phyloP scores from a whole-genome alignment of 495 filamentous ascomycete species.

The Cercophora newfieldiana region DNA sequence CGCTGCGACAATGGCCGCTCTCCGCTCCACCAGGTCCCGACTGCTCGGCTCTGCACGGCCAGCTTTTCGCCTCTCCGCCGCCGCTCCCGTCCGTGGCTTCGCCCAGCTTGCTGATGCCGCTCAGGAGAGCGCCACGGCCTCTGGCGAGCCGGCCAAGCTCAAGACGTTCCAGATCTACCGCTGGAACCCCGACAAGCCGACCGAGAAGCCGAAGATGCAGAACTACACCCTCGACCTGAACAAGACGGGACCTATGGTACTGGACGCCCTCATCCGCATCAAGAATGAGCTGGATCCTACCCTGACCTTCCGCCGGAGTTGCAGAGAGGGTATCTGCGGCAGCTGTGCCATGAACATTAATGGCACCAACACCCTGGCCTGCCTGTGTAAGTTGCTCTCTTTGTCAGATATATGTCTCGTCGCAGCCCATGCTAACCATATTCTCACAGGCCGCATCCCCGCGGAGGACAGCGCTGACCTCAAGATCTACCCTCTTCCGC shows the following conservation, averaged over 20 bases:
- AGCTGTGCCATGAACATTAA: conserved; percentile 99
- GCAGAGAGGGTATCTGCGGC: conserved; percentile 96
- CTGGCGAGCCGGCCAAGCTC: conserved; percentile 57
- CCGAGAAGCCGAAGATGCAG: conserved; percentile 93
- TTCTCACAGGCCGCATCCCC: conserved; percentile 80
- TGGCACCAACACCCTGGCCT: conserved; percentile 93
- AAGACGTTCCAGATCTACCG: conserved; percentile 99
- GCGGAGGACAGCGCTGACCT: conserved; percentile 74
- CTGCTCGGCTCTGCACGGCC: conserved; percentile 56
- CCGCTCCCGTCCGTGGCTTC: conserved; percentile 44
- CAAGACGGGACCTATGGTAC: conserved; percentile 97
- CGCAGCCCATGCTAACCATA: not conserved
- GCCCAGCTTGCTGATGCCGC: conserved; percentile 49
- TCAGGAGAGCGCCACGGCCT: conserved; percentile 23
- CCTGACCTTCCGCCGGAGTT: conserved; percentile 90
- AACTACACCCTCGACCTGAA: conserved; percentile 90
- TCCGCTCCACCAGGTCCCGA: conserved; percentile 66
- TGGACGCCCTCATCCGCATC: conserved; percentile 94
- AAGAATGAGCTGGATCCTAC: conserved; percentile 99
- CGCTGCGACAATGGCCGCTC: conserved; percentile 66
- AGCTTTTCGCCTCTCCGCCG: conserved; percentile 46
- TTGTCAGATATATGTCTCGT: conserved; percentile 10
- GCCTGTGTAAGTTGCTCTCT: conserved; percentile 75
- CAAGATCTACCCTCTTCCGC: conserved; percentile 97
- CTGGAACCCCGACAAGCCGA: conserved; percentile 91